phyloP scores from a whole-genome alignment of 1,284 basidiomycete species.

The Phenoliferia sp. region DNA sequence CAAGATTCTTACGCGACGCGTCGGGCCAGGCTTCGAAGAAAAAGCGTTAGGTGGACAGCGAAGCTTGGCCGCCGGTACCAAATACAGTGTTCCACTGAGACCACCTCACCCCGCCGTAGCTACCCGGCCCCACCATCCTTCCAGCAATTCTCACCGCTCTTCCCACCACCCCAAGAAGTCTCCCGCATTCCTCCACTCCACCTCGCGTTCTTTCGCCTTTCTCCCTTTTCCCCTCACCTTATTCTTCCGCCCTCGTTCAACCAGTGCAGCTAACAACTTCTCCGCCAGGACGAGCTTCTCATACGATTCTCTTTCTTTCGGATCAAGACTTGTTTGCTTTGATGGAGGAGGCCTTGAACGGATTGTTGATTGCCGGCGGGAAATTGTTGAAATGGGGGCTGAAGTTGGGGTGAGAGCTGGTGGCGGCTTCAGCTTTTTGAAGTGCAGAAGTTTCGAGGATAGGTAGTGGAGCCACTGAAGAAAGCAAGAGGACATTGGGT shows the following conservation, averaged over 20 bases:
- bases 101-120: not conserved
- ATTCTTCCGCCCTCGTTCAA: not conserved
- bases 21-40: too few species aligned
- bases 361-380: not conserved
- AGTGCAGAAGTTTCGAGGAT: constrained; percentile 60
- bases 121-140: too few species aligned
- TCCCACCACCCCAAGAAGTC: constrained; percentile 14
- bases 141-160: not conserved
- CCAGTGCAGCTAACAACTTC: constrained; percentile 1
- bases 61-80: too few species aligned
- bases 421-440: constrained; percentile 53
- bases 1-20: too few species aligned
- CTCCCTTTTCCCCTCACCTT: not conserved
- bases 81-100: too few species aligned
- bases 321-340: not conserved
- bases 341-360: not conserved
- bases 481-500: not conserved
- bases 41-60: too few species aligned
- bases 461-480: constrained; percentile 79
- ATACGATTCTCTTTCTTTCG: too few species aligned
- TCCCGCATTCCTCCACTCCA: constrained; percentile 2
- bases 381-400: not conserved
- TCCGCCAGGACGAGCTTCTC: constrained; percentile 5
- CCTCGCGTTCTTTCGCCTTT: not conserved
- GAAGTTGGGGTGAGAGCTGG: not conserved